Evolutionary conservation across 306 rosid genomes (phyloP), one percentile per base, ranked within the genome.

Genomic region (Amphicarpaea edgeworthii): DNA sequence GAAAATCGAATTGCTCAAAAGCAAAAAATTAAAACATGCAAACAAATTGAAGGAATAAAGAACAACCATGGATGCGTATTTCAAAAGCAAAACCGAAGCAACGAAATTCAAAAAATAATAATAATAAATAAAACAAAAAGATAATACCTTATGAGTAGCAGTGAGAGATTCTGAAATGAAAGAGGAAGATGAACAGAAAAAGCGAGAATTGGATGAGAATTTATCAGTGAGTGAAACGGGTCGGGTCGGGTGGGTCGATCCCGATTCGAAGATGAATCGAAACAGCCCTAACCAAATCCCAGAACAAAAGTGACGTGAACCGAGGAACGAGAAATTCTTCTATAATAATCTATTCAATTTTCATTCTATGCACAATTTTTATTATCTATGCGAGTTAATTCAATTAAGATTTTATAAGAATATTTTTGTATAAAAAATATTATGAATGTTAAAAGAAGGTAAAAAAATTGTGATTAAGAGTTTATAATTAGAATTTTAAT

Each of bases 1-100:
- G 38, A 37, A 37, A 53, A 81, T 76, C 46, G 45, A 70, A 53
- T 15, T 11, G n/a, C 5, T 38, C 12, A 12, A 8, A 24, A 37
- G 12, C 24, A 4, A 12, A 65, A 20, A 34, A 37, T 1, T 24
- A 24, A 76, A 76, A 41, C 14, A 21, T 0, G 28, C 12, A 70
- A 50, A 24, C 2, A 54, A 30, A 42, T 16, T 11, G 45, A 28
- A 26, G 7, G 51, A 51, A 23, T 0, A 5, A 37, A 37, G 47
- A 62, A 49, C 1, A 60, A 19, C 6, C 58, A 17, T 51, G 17
- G 26, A 51, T 3, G 26, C 55, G 26, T 19, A 49, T 51, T 51
- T 51, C 58, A 8, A 9, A 51, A 51, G 24, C 14, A 51, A 17
- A 51, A 51, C 11, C 58, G 6, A 19, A 51, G 5, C 12, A 51